Evolutionary conservation across 306 rosid species (phyloP).

Genomic region (Mucuna pruriens): DNA sequence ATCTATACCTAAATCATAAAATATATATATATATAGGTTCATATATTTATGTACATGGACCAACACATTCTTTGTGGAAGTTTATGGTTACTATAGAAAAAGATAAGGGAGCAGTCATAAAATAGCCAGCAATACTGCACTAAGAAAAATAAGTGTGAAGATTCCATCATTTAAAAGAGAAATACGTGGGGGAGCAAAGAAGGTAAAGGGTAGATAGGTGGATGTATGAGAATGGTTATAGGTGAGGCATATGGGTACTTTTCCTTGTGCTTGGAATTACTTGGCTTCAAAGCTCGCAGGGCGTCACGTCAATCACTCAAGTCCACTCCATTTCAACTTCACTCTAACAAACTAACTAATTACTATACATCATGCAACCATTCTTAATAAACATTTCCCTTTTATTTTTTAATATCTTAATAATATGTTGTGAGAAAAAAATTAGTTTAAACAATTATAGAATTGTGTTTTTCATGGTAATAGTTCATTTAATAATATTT

Average conservation of each 20-base stretch:
- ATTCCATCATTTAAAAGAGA: slow-evolving; percentile 1
- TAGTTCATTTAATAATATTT: too few species aligned
- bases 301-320: slow-evolving; percentile 20
- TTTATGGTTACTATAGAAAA: background rate
- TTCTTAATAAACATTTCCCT: background rate
- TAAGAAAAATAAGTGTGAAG: slow-evolving; percentile 7
- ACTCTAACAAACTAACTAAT: background rate
- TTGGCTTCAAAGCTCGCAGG: slow-evolving; percentile 58
- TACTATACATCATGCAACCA: background rate
- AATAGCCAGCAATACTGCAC: background rate
- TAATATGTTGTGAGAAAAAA: too few species aligned
- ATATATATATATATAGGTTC: too few species aligned
- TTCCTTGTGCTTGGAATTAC: slow-evolving; percentile 27
- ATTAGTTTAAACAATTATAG: too few species aligned
- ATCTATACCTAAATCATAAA: background rate
- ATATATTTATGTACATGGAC: background rate
- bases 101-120: background rate
- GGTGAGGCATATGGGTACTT: slow-evolving; percentile 29
- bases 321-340: background rate
- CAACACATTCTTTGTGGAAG: background rate
- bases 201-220: slow-evolving; percentile 20
- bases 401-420: too few species aligned
- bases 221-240: background rate
- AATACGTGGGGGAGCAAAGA: slow-evolving; percentile 27
- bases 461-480: too few species aligned